phyloP scores from a whole-genome alignment of 2,329 filamentous ascomycete species.

The Cercospora brassicicola region DNA sequence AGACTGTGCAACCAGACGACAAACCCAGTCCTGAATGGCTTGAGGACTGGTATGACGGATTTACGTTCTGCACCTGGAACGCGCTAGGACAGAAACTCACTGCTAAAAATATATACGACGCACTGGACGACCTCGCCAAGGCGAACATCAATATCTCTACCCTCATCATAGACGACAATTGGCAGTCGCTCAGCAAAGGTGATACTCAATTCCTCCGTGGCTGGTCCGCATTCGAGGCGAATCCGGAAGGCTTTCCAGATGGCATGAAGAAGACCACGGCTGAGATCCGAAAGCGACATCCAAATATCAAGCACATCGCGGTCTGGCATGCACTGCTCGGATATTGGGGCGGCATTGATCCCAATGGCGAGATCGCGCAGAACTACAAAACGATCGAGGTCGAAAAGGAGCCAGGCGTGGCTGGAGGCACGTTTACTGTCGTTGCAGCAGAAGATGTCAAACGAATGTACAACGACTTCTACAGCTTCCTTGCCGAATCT shows the following conservation, averaged over 20 bases:
- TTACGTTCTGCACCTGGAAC: constrained; percentile 98
- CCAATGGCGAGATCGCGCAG: constrained; percentile 69
- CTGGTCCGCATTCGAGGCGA: constrained; percentile 85
- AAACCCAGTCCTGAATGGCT: constrained; percentile 64
- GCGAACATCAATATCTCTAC: constrained; percentile 75
- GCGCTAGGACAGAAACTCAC: constrained; percentile 80
- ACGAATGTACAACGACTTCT: constrained; percentile 88
- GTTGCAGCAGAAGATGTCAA: constrained; percentile 72
- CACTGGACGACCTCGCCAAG: constrained; percentile 68
- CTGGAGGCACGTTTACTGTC: constrained; percentile 67
- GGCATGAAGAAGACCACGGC: constrained; percentile 72
- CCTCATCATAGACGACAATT: constrained; percentile 95
- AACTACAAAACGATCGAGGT: constrained; percentile 72
- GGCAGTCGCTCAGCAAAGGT: constrained; percentile 72
- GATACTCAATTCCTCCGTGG: constrained; percentile 54
- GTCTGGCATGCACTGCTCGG: constrained; percentile 91
- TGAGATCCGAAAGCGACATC: constrained; percentile 66
- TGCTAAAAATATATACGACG: constrained; percentile 73
- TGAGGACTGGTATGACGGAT: constrained; percentile 70
- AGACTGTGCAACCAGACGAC: constrained; percentile 50
- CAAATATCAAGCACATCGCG: constrained; percentile 75
- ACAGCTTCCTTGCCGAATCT: constrained; percentile 69
- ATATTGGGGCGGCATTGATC: constrained; percentile 88
- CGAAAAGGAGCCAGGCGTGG: constrained; percentile 56
- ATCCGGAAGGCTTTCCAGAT: constrained; percentile 72